A percentile compares a stretch with the other conserved stretches of the same genome.
phyloP scores from a whole-genome alignment of 2,329 filamentous ascomycete species.

The Colletotrichum destructivum region DNA sequence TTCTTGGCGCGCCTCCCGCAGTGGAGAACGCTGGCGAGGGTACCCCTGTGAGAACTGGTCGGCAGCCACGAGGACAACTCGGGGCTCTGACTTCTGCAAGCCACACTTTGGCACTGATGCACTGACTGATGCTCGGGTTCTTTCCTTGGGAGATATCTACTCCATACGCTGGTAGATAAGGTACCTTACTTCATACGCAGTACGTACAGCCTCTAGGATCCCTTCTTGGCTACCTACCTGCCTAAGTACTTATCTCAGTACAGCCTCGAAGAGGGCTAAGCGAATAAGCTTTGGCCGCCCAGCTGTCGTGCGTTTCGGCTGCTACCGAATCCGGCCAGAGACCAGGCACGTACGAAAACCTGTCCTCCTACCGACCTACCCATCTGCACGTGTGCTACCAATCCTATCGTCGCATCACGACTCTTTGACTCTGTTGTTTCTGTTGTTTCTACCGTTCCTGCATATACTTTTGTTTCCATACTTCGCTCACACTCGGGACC shows the following conservation, averaged over 20 bases:
- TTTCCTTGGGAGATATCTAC: too few relatives aligned
- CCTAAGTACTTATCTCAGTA: too few relatives aligned
- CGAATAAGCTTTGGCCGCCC: conserved; percentile 29
- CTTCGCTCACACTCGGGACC: background rate
- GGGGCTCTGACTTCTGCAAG: too few relatives aligned
- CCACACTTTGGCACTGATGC: too few relatives aligned
- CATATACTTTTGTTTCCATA: conserved; percentile 5
- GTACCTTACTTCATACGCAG: too few relatives aligned
- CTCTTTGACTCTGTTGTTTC: conserved; percentile 5
- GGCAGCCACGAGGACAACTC: conserved; percentile 8
- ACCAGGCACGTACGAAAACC: background rate
- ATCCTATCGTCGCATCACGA: background rate
- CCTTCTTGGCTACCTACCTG: too few relatives aligned
- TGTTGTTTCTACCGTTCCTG: conserved; percentile 15
- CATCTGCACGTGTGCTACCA: background rate
- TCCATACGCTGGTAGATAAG: too few relatives aligned
- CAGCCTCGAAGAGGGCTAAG: background rate
- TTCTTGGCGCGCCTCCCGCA: conserved; percentile 22
- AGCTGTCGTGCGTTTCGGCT: conserved; percentile 37
- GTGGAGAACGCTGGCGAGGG: conserved; percentile 3
- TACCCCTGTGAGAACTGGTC: conserved; percentile 11
- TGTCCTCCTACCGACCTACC: background rate
- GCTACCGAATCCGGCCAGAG: conserved; percentile 34
- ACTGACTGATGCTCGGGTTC: too few relatives aligned
- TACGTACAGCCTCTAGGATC: too few relatives aligned